Percentiles rank a stretch among this genome's conserved stretches.
These are phyloP conservation scores for Byssothecium circinans DNA, from an alignment of 2,329 filamentous ascomycete species.

Conservation along the genomic window DNA sequence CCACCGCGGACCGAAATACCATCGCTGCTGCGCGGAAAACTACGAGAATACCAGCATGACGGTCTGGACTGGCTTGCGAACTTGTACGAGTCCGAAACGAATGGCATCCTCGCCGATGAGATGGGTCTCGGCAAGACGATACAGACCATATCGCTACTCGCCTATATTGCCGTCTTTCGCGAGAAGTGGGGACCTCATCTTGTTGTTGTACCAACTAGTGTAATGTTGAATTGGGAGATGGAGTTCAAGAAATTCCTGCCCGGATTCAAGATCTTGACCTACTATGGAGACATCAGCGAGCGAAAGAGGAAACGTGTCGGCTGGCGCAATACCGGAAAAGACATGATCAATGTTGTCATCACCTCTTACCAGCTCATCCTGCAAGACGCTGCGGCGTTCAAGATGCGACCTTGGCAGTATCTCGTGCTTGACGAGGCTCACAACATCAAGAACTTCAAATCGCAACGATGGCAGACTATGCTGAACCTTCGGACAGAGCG, in stretches of 20 bases:
- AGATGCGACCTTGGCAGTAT: conserved; percentile 92
- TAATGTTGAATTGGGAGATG: conserved; percentile 99
- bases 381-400: conserved; percentile 91
- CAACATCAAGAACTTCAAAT: conserved; percentile 99
- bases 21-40: conserved; percentile 76
- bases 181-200: conserved; percentile 95
- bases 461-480: conserved; percentile 92
- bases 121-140: conserved; percentile 99
- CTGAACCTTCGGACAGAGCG: conserved; percentile 90
- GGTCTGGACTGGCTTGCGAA: conserved; percentile 97
- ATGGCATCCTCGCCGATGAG: conserved; percentile 95
- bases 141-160: conserved; percentile 91
- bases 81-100: conserved; percentile 87
- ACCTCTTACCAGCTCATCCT: conserved; percentile 97
- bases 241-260: conserved; percentile 99
- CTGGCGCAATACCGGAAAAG: conserved; percentile 81
- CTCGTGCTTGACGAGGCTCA: conserved; percentile 98
- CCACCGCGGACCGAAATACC: conserved; percentile 39
- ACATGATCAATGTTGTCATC: conserved; percentile 91
- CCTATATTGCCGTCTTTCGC: conserved; percentile 87
- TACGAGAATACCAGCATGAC: conserved; percentile 95
- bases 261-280: conserved; percentile 95
- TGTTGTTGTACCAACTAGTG: conserved; percentile 94
- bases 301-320: conserved; percentile 86
- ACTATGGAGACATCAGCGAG: conserved; percentile 93